These are phyloP conservation scores for Penicillium roqueforti DNA, from an alignment of 495 filamentous ascomycete species.

Conservation along the genomic window DNA sequence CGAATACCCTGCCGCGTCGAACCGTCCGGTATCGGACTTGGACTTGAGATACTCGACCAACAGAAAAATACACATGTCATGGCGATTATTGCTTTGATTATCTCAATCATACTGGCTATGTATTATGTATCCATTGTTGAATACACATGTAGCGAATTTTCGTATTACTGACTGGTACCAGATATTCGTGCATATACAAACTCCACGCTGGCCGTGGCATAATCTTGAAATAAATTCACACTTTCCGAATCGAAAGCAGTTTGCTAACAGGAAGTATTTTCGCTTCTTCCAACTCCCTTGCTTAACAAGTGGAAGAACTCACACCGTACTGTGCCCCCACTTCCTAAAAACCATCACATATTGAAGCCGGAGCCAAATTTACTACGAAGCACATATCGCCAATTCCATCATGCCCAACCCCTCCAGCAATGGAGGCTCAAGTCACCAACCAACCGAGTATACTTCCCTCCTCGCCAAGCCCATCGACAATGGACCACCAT, in stretches of 20 bases:
- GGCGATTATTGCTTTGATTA: not conserved
- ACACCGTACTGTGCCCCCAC: not conserved
- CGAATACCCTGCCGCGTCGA: not conserved
- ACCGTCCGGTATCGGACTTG: slow-evolving; percentile 4
- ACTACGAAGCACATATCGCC: not conserved
- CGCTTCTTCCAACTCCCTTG: not conserved
- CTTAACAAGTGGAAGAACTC: not conserved
- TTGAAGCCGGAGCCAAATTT: not conserved
- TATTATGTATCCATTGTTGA: not conserved
- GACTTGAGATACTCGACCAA: not conserved
- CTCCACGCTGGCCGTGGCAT: not conserved
- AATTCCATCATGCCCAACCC: not conserved
- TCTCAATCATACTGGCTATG: not conserved
- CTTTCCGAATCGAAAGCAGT: not conserved
- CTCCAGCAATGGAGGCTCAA: not conserved
- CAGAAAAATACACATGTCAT: not conserved
- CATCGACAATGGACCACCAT: slow-evolving; percentile 11
- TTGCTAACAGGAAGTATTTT: not conserved
- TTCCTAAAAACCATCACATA: not conserved
- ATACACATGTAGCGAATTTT: not conserved
- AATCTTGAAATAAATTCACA: not conserved
- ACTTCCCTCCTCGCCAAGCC: slow-evolving; percentile 48
- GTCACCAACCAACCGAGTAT: slow-evolving; percentile 31
- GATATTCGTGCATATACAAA: not conserved
- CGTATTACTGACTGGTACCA: not conserved